Percentiles rank a stretch among this genome's conserved stretches.
These are phyloP conservation scores for Quercus berberidifolia DNA, from an alignment of 306 rosid species.

Conservation along the genomic window DNA sequence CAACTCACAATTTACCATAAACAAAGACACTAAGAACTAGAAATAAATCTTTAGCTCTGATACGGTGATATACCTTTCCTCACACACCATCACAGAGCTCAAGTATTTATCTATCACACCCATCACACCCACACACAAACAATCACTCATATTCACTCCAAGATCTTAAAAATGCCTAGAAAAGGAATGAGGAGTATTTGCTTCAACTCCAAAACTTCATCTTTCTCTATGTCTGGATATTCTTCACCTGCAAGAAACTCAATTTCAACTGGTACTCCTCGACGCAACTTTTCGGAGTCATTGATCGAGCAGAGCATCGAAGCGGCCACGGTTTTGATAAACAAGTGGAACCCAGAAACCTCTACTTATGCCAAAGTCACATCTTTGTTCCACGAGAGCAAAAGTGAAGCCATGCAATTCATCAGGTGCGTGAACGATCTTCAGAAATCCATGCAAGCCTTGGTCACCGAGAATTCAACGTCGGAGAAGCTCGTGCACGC, in stretches of 20 bases:
- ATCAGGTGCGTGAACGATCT: slow-evolving; percentile 50
- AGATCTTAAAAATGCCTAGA: slow-evolving; percentile 31
- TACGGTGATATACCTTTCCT: background rate
- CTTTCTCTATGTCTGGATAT: slow-evolving; percentile 18
- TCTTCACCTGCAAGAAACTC: slow-evolving; percentile 29
- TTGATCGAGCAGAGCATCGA: slow-evolving; percentile 29
- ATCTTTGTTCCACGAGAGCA: slow-evolving; percentile 59
- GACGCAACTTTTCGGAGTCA: slow-evolving; percentile 24
- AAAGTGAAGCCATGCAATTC: slow-evolving; percentile 50
- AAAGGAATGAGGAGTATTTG: slow-evolving; percentile 54
- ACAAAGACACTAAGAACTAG: too few relatives aligned
- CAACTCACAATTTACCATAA: too few relatives aligned
- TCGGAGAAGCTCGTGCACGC: slow-evolving; percentile 43
- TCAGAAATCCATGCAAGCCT: slow-evolving; percentile 59
- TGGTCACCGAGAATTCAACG: slow-evolving; percentile 32
- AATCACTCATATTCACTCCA: background rate
- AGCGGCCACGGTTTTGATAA: slow-evolving; percentile 37
- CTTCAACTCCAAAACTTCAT: slow-evolving; percentile 38
- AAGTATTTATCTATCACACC: background rate
- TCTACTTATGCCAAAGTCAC: slow-evolving; percentile 59
- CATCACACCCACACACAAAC: background rate
- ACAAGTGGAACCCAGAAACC: slow-evolving; percentile 65
- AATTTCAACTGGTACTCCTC: slow-evolving; percentile 20
- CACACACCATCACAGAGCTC: too few relatives aligned
- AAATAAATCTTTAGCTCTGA: background rate